A percentile compares a stretch with the other conserved stretches of the same genome.
Evolutionary conservation across 2,329 filamentous ascomycete genomes (phyloP).

Genomic region (Penicillium vulpinum): DNA sequence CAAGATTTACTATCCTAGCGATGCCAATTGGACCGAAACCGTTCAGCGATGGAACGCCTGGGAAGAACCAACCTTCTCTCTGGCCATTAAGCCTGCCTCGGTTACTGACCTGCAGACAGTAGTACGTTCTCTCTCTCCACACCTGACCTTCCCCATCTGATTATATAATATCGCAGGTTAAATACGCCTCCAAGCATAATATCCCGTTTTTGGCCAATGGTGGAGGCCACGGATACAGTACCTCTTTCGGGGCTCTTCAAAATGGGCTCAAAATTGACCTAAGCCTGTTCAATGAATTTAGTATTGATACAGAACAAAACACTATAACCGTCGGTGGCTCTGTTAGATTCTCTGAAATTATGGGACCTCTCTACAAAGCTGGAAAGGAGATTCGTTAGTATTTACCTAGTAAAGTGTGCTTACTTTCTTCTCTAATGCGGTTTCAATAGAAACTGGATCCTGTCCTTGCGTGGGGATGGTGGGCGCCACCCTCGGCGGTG

Average conservation of each 20-base stretch:
- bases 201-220: neutral
- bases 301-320: neutral
- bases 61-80: neutral
- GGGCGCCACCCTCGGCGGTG: neutral
- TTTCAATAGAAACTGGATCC: neutral
- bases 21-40: neutral
- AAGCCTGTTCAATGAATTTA: neutral
- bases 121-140: neutral
- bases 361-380: neutral
- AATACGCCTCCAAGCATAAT: neutral
- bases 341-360: neutral
- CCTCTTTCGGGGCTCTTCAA: neutral
- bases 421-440: neutral
- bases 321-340: neutral
- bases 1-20: neutral
- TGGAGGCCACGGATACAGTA: neutral
- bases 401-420: neutral
- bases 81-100: neutral
- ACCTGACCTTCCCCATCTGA: neutral
- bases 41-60: neutral
- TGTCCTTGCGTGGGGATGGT: neutral
- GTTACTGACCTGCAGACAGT: neutral
- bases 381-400: neutral
- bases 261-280: neutral
- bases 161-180: neutral